A percentile compares a stretch with the other conserved stretches of the same genome.
phyloP scores from a whole-genome alignment of 202 grass and related monocot species.

The Zizania palustris region DNA sequence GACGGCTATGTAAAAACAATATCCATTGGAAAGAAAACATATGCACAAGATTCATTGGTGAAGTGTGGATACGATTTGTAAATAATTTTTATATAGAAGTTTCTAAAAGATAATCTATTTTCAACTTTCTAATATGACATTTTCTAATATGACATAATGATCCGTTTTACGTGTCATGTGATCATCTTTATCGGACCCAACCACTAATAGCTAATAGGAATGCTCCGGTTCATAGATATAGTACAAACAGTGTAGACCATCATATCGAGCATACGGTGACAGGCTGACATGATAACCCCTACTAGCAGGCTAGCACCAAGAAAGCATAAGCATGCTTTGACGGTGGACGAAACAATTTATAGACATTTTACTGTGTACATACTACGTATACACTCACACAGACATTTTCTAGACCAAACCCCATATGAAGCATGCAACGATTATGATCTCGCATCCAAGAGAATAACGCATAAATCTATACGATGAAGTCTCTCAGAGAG shows the following conservation, averaged over 20 bases:
- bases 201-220: conserved; percentile 8
- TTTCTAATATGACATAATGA: no score
- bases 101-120: no score
- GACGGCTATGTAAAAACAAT: conserved; percentile 19
- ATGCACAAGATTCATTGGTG: no score
- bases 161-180: no score
- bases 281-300: conserved; percentile 23
- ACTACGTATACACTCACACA: not conserved
- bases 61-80: no score
- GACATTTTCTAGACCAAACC: not conserved
- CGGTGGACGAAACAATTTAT: not conserved
- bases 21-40: not conserved
- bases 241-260: conserved; percentile 33
- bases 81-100: no score
- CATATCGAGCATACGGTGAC: conserved; percentile 37
- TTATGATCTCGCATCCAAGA: no score
- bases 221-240: not conserved
- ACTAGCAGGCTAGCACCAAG: no score
- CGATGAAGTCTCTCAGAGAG: no score
- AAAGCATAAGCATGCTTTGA: not conserved
- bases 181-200: no score
- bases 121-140: no score
- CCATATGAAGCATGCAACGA: not conserved
- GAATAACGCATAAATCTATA: no score
- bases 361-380: not conserved